A percentile compares a stretch with the other conserved stretches of the same genome.
Conservation (phyloP, 768 basidiomycete genomes). For the Rhizopogon roseolus region DNA sequence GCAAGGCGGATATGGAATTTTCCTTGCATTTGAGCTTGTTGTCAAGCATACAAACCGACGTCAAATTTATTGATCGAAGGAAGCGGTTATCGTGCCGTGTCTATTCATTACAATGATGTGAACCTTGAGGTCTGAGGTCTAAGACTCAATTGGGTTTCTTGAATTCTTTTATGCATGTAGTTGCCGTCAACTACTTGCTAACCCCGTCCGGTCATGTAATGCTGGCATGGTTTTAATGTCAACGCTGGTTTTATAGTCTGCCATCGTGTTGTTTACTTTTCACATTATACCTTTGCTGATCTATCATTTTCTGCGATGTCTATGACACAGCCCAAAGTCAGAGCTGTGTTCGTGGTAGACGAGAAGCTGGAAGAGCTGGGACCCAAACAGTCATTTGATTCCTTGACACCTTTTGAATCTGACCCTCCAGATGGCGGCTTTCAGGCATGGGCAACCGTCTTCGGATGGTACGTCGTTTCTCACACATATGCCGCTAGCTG, state of each 20-base stretch:
- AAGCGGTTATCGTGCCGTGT: not conserved
- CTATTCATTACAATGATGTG: not conserved
- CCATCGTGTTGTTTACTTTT: no score
- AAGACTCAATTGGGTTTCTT: no score
- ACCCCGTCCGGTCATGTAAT: not conserved
- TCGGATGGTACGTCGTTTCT: not conserved
- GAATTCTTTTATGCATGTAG: not conserved
- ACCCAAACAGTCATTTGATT: not conserved
- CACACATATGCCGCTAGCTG: not conserved
- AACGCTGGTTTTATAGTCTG: no score
- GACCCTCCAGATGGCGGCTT: constrained; percentile 4
- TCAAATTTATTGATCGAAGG: not conserved
- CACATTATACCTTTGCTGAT: not conserved
- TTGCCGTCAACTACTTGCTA: not conserved
- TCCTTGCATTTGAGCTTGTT: no score
- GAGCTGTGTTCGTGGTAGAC: no score
- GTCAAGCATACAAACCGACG: no score
- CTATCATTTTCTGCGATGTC: not conserved
- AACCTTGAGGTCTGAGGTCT: not conserved
- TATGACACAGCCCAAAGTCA: not conserved
- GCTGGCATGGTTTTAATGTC: no score
- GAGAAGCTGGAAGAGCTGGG: not conserved
- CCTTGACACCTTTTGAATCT: not conserved
- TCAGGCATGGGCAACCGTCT: constrained; percentile 7
- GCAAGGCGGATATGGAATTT: no score